phyloP scores from a whole-genome alignment of 257 asterid species.

The Plectranthus barbatus region DNA sequence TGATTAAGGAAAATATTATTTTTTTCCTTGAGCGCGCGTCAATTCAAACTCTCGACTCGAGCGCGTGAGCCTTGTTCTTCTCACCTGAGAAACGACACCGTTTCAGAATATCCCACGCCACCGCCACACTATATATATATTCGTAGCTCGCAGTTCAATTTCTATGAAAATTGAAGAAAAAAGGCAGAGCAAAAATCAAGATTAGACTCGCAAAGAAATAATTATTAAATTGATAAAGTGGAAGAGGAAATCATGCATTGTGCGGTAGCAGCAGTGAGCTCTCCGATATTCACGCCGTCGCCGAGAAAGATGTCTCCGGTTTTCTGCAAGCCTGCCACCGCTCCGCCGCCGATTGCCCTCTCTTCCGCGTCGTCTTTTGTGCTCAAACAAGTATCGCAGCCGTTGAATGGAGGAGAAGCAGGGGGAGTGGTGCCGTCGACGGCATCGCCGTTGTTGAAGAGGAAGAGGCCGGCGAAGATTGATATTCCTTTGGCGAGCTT shows the following conservation, averaged over 20 bases:
- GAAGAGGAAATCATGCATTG: constrained; percentile 32
- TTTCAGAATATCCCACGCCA: background rate
- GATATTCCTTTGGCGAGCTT: constrained; percentile 38
- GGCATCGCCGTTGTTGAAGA: constrained; percentile 37
- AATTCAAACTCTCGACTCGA: background rate
- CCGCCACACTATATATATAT: constrained; percentile 17
- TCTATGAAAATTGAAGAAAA: background rate
- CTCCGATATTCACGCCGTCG: constrained; percentile 53
- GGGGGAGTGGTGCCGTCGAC: constrained; percentile 19
- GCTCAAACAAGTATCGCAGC: constrained; percentile 10
- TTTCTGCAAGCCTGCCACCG: constrained; percentile 37
- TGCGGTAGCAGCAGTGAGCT: constrained; percentile 38
- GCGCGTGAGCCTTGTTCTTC: constrained; percentile 11
- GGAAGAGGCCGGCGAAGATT: constrained; percentile 65
- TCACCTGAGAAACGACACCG: constrained; percentile 20
- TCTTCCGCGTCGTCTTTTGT: constrained; percentile 28
- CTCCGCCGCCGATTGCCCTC: constrained; percentile 40
- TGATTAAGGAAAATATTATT: no score
- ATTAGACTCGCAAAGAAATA: background rate
- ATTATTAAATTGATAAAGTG: background rate
- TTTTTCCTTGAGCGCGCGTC: background rate
- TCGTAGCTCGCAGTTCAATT: constrained; percentile 5
- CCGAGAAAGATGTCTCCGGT: constrained; percentile 38
- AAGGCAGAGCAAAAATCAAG: background rate
- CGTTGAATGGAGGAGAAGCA: constrained; percentile 13